phyloP scores from a whole-genome alignment of 2,329 filamentous ascomycete genomes.

The Stylonectria norvegica region DNA sequence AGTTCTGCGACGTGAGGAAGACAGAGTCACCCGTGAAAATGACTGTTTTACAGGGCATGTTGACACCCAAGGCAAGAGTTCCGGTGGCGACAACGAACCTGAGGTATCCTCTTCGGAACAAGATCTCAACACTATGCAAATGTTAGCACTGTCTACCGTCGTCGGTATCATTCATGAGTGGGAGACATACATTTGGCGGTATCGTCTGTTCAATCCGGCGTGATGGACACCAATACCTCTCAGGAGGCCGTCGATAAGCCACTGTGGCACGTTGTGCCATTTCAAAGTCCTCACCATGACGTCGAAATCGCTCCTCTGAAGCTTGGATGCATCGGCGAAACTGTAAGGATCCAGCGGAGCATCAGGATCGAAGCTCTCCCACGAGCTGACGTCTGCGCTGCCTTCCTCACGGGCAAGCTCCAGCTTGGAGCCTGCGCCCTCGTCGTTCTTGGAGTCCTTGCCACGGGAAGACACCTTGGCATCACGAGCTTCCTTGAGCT shows the following conservation, averaged over 20 bases:
- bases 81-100: constrained; percentile 71
- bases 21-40: constrained; percentile 72
- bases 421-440: constrained; percentile 43
- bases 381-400: constrained; percentile 51
- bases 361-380: constrained; percentile 65
- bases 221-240: constrained; percentile 76
- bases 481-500: constrained; percentile 37
- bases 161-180: neutral
- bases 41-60: constrained; percentile 80
- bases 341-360: constrained; percentile 61
- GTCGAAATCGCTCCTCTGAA: constrained; percentile 57
- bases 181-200: constrained; percentile 58
- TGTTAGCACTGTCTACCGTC: constrained; percentile 4
- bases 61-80: constrained; percentile 74
- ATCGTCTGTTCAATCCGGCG: constrained; percentile 70
- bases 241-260: constrained; percentile 57
- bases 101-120: constrained; percentile 70
- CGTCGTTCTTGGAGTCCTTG: constrained; percentile 35
- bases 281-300: constrained; percentile 40
- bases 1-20: constrained; percentile 71
- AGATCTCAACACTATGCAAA: constrained; percentile 59
- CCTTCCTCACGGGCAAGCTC: constrained; percentile 57
- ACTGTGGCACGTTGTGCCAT: constrained; percentile 45
- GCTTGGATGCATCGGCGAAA: constrained; percentile 61
- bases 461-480: constrained; percentile 36